Conservation (phyloP, 2,329 filamentous ascomycete genomes). For the Aspergillus sp. region DNA sequence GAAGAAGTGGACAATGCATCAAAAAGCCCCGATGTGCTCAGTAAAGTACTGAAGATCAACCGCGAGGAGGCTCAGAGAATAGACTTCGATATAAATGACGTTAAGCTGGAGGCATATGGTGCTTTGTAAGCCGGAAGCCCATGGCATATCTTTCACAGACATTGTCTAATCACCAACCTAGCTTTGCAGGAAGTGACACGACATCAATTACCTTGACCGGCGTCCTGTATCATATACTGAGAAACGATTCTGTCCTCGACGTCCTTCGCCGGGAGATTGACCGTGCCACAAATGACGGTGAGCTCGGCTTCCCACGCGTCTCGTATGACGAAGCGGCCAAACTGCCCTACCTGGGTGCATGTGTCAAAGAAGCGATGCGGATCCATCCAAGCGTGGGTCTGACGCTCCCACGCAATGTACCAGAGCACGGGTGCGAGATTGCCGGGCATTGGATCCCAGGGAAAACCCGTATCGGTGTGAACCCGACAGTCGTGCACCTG, state of each 20-base stretch:
- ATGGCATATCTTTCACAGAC: neutral
- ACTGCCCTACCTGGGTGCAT: conserved; percentile 50
- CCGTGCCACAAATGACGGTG: neutral
- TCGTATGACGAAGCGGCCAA: conserved; percentile 28
- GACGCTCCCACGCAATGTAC: conserved; percentile 21
- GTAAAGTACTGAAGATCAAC: conserved; percentile 29
- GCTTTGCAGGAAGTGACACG: conserved; percentile 37
- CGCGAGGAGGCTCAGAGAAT: conserved; percentile 27
- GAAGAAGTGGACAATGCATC: conserved; percentile 14
- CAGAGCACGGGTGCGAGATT: conserved; percentile 7
- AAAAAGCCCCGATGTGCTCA: conserved; percentile 29
- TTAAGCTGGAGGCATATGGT: conserved; percentile 27
- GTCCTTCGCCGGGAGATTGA: conserved; percentile 12
- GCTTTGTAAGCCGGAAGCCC: conserved; percentile 34
- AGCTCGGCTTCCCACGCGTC: conserved; percentile 15
- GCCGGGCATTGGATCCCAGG: conserved; percentile 12
- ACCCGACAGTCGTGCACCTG: conserved; percentile 6
- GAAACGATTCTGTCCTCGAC: conserved; percentile 16
- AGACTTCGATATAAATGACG: conserved; percentile 31
- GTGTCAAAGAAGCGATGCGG: conserved; percentile 51
- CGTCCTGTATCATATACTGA: conserved; percentile 40
- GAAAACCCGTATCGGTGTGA: conserved; percentile 8
- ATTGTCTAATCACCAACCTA: neutral
- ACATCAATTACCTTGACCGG: conserved; percentile 33
- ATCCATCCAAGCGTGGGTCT: conserved; percentile 34